Evolutionary conservation across 495 filamentous ascomycete species (phyloP).

Genomic region (Aspergillus sclerotiicarbonarius): DNA sequence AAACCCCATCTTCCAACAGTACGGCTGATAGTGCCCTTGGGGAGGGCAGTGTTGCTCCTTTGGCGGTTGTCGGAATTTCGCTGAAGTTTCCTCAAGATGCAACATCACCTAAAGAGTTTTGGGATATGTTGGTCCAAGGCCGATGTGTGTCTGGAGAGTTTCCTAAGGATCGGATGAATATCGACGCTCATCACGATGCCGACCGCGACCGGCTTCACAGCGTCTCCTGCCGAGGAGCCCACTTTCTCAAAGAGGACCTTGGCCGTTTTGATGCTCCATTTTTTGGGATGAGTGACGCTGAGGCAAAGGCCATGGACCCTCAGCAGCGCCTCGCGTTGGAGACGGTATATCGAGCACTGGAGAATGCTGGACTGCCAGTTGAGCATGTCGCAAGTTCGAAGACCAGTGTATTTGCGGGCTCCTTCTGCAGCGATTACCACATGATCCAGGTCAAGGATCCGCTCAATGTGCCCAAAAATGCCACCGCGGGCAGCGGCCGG

Average conservation of each 20-base stretch:
- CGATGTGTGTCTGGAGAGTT: constrained; percentile 48
- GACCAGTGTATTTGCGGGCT: constrained; percentile 27
- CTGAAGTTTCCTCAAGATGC: constrained; percentile 56
- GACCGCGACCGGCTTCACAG: constrained; percentile 22
- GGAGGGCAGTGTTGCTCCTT: constrained; percentile 28
- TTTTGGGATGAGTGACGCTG: constrained; percentile 46
- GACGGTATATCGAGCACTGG: constrained; percentile 46
- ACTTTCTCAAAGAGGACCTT: constrained; percentile 46
- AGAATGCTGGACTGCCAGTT: constrained; percentile 37
- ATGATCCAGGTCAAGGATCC: constrained; percentile 15
- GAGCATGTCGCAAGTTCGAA: constrained; percentile 21
- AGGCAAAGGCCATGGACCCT: constrained; percentile 52
- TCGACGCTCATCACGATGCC: constrained; percentile 49
- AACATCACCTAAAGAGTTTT: constrained; percentile 49
- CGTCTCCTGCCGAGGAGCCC: constrained; percentile 21
- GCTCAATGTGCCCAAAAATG: constrained; percentile 7
- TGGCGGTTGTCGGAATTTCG: constrained; percentile 58
- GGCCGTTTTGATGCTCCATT: constrained; percentile 51
- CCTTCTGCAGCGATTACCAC: constrained; percentile 24
- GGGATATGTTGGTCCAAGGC: constrained; percentile 52
- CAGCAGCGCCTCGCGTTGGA: constrained; percentile 52
- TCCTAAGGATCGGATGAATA: constrained; percentile 44
- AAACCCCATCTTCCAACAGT: neutral
- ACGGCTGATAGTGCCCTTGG: neutral
- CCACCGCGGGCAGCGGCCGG: constrained; percentile 8